Percentiles rank a stretch among this genome's conserved stretches.
Conservation (phyloP, 2,329 filamentous ascomycete species). For the Fusarium foetens region DNA sequence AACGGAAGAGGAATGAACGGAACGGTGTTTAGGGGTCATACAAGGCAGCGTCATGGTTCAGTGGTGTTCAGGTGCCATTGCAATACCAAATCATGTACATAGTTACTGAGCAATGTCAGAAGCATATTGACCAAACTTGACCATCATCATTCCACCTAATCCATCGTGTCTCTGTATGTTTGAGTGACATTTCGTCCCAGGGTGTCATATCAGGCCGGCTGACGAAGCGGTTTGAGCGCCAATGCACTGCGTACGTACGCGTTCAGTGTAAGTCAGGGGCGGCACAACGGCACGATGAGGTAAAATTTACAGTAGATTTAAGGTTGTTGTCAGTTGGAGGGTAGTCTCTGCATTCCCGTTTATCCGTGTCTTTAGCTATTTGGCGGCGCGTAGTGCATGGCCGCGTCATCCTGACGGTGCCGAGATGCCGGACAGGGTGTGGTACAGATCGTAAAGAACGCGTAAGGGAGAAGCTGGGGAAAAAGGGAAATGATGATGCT, state of each 20-base stretch:
- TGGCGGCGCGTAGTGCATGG: constrained; percentile 32
- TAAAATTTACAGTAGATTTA: constrained; percentile 12
- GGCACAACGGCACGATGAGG: constrained; percentile 13
- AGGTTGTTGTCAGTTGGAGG: constrained; percentile 13
- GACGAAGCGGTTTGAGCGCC: background rate
- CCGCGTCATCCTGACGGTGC: constrained; percentile 41
- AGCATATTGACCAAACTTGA: constrained; percentile 18
- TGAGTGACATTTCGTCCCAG: constrained; percentile 14
- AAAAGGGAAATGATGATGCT: background rate
- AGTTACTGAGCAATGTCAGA: constrained; percentile 29
- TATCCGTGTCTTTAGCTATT: constrained; percentile 12
- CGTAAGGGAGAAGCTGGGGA: constrained; percentile 6
- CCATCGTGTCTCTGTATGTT: background rate
- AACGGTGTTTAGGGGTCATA: constrained; percentile 31
- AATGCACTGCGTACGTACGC: background rate
- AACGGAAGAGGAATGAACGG: constrained; percentile 26
- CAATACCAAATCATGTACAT: constrained; percentile 31
- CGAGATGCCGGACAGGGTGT: constrained; percentile 32
- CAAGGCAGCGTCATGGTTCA: constrained; percentile 9
- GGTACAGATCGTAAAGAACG: background rate
- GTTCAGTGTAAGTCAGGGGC: constrained; percentile 2
- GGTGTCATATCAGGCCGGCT: background rate
- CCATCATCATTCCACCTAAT: background rate
- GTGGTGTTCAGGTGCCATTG: constrained; percentile 29
- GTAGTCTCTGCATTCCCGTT: constrained; percentile 10